phyloP scores from a whole-genome alignment of 2,329 filamentous ascomycete species.

The Teratosphaeria gauchensis region DNA sequence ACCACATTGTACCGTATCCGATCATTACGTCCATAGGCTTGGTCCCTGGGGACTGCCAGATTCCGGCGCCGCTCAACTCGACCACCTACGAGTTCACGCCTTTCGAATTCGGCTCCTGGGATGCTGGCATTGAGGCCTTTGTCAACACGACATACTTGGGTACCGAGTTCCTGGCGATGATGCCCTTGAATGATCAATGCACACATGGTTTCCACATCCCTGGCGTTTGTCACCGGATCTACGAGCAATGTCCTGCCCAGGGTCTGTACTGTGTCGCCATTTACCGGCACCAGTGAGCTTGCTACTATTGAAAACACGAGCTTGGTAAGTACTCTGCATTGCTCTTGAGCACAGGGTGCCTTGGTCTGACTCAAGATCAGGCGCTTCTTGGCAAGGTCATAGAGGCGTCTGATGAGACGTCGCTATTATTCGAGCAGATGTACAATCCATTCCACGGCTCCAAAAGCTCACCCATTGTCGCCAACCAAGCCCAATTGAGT shows the following conservation, averaged over 20 bases:
- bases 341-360: not conserved
- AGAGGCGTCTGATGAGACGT: not conserved
- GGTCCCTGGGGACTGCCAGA: slow-evolving; percentile 23
- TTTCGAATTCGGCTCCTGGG: slow-evolving; percentile 56
- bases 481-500: not conserved
- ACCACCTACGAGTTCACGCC: slow-evolving; percentile 56
- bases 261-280: slow-evolving; percentile 6
- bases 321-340: not conserved
- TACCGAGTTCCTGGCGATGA: slow-evolving; percentile 45
- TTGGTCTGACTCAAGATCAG: not conserved
- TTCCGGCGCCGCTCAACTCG: slow-evolving; percentile 36
- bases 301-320: not conserved
- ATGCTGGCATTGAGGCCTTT: slow-evolving; percentile 49
- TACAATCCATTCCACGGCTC: not conserved
- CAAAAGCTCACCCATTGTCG: not conserved
- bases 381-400: not conserved
- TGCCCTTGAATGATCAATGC: slow-evolving; percentile 31
- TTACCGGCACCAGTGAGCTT: not conserved
- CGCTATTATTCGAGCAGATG: not conserved
- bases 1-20: slow-evolving; percentile 29
- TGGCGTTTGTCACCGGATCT: slow-evolving; percentile 36
- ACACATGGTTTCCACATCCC: slow-evolving; percentile 38
- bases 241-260: slow-evolving; percentile 32
- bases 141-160: slow-evolving; percentile 50
- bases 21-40: slow-evolving; percentile 32